Conservation (phyloP, 768 basidiomycete species). For the Sarcodon sp. region DNA sequence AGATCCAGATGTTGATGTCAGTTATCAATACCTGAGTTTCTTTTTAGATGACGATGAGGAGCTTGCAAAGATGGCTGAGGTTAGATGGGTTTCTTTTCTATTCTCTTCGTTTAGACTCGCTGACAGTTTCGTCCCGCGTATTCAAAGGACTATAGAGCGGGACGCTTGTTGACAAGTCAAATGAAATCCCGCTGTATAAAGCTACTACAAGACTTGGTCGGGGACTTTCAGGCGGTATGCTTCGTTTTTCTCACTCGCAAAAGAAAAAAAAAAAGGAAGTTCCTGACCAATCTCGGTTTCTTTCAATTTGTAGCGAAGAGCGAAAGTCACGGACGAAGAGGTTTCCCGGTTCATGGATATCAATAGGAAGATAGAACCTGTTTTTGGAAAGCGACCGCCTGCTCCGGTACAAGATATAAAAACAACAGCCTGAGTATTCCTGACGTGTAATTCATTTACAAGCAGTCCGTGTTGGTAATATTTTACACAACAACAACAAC, state of each 20-base stretch:
- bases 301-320: slow-evolving; percentile 43
- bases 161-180: slow-evolving; percentile 78
- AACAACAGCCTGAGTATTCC: too few relatives aligned
- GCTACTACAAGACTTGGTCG: slow-evolving; percentile 70
- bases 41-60: slow-evolving; percentile 94
- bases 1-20: slow-evolving; percentile 88
- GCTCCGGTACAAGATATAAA: too few relatives aligned
- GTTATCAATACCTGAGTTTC: slow-evolving; percentile 91
- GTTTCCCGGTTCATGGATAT: slow-evolving; percentile 73
- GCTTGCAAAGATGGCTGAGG: slow-evolving; percentile 63
- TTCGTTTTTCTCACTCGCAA: not conserved
- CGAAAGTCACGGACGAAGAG: slow-evolving; percentile 68
- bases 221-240: slow-evolving; percentile 71
- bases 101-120: not conserved
- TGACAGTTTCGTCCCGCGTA: not conserved
- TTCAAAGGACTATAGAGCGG: slow-evolving; percentile 83
- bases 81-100: slow-evolving; percentile 19
- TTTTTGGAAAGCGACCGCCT: slow-evolving; percentile 22
- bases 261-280: not conserved
- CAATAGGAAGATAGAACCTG: slow-evolving; percentile 59
- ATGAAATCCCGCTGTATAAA: slow-evolving; percentile 84
- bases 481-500: too few relatives aligned
- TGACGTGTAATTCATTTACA: too few relatives aligned
- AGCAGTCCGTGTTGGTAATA: too few relatives aligned
- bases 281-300: not conserved